Evolutionary conservation across 345 rosid species (phyloP), one percentile per base, ranked within the genome.

Genomic region (Aethionema arabicum): DNA sequence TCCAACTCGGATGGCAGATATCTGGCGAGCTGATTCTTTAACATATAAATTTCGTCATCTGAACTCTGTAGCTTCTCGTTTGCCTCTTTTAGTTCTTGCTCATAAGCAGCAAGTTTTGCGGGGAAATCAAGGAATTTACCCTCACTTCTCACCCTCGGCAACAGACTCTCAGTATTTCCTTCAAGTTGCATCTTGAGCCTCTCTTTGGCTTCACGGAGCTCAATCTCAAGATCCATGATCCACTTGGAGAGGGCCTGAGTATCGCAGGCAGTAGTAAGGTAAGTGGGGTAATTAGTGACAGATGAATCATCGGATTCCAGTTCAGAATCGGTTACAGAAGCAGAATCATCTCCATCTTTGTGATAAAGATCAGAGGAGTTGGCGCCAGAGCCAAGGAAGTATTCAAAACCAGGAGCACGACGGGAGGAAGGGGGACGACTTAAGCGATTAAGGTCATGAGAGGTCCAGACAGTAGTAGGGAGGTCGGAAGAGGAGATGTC

Each of bases 281-380:
- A 55, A 70, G 74, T 74, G 1, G 82, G 78, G 71, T 75, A 80
- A 70, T 84, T 85, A 66, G 78, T 77, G 30, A 85, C 80, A 8
- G 95, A 92, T 48, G 89, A 87, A 63, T 80, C 79, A 61, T 83
- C 90, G n/a, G 84, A 85, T 65, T 86, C 93, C 0, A 72, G 33
- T 21, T 86, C 96, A 11, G 87, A 89, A 71, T 92, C 95, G 0
- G 89, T 72, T 51, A 74, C 27, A 13, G 85, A 83, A 59, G 84
- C 81, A 12, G 81, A 81, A 43, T 85, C 92, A 72, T 87, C 86
- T 60, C 82, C 88, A 69, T 81, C 91, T 75, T 76, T 84, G 56
- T 63, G 77, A 57, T 73, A 67, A 57, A 58, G 40, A 70, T 86
- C 88, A 60, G 83, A 66, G 58, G 71, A 74, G 70, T 72, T 71